Base-by-base conservation (phyloP, 177 flowering plant genomes). In the Tripterygium wilfordii region DNA sequence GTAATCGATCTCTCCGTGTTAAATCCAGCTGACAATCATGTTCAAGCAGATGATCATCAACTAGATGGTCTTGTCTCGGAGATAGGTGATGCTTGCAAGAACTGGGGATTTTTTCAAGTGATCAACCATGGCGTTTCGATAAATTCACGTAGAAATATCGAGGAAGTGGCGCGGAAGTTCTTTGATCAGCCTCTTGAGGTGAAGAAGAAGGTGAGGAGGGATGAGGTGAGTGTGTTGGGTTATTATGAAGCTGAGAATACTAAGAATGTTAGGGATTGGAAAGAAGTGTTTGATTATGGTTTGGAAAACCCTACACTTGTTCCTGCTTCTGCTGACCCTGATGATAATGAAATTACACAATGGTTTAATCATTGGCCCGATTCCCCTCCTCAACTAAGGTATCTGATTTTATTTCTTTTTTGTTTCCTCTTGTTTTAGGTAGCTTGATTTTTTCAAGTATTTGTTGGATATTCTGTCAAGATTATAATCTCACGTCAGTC, bases 241-340 rank as follows among this genome's bases (percentile, higher is more conserved):
- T 84, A 75, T 46, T 77, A 63, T 40, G 82, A 82, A 13, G 37
- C 63, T 0, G 92, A 84, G 59, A 76, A 51, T 24, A 84, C 92
- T 1, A 81, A 84, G 53, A 82, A 81, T 35, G 83, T 81, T 4
- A 76, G 85, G 54, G 91, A 83, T 42, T 81, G 90, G 90, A 80
- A 76, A 60, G 85, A 83, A 47, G 79, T 83, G 5, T 77, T 77
- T 51, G 88, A 84, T 47, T 64, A 56, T 10, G 25, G 44, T 1
- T 54, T 63, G 5, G 14, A 24, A 38, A 54, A 63, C 15, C 78
- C 77, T 1, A 43, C 61, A 0, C 36, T 66, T 1, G 20, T 71
- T 13, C 72, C 82, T 0, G 70, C 73, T 25, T 75, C 80, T 2
- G 59, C 41, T 36, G 73, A 70, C 2, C 54, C 59, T 9, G 70